A percentile compares a stretch with the other conserved stretches of the same genome.
Evolutionary conservation across 257 asterid genomes (phyloP).

Genomic region (Plantago major): DNA sequence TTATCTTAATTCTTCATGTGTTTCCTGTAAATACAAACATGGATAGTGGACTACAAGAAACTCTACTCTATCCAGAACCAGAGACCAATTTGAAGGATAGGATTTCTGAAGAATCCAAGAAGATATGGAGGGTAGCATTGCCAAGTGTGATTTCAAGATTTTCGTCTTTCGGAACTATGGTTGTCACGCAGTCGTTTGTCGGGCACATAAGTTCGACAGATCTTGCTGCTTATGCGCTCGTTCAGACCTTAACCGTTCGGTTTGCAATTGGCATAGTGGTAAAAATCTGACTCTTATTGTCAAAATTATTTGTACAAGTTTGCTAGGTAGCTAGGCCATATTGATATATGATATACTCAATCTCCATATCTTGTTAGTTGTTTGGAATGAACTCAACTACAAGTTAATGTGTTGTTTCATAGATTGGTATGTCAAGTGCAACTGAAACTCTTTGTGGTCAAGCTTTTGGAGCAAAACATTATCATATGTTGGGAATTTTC

Average conservation of each 20-base stretch:
- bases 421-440: neutral
- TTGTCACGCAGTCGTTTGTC: conserved; percentile 3
- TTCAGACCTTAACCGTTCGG: conserved; percentile 4
- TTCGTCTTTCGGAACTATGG: neutral
- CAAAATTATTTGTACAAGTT: too few relatives aligned
- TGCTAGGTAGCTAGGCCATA: too few relatives aligned
- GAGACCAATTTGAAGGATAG: neutral
- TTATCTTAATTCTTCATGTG: too few relatives aligned
- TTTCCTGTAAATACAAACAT: neutral
- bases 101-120: conserved; percentile 4
- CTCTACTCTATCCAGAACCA: neutral
- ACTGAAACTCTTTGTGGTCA: conserved; percentile 9
- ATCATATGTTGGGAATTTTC: conserved; percentile 3
- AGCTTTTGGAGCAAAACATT: conserved; percentile 1
- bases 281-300: neutral
- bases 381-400: too few relatives aligned
- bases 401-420: neutral
- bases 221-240: conserved; percentile 13
- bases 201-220: conserved; percentile 1
- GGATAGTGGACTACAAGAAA: neutral
- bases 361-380: too few relatives aligned
- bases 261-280: conserved; percentile 1
- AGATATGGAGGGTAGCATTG: conserved; percentile 12
- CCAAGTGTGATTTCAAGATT: neutral
- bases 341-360: neutral